Evolutionary conservation across 176 grass and related monocot genomes (phyloP).

Genomic region (Oryza meridionalis): DNA sequence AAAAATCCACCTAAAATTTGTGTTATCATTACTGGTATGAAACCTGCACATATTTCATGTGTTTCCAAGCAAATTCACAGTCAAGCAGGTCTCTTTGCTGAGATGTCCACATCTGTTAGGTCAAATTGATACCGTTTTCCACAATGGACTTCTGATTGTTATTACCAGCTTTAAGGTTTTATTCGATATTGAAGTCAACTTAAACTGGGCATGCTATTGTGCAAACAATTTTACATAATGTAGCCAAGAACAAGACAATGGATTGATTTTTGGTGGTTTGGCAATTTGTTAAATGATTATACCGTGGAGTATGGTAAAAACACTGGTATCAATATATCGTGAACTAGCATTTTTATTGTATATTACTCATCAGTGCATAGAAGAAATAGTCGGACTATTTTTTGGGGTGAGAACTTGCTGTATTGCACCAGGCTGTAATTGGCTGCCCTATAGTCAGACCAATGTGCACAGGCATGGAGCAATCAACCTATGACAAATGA

Average conservation of each 20-base stretch:
- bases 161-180: neutral
- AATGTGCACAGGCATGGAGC: neutral
- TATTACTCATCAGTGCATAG: neutral
- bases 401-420: neutral
- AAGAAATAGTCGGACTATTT: neutral
- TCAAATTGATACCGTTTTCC: constrained; percentile 27
- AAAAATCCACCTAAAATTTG: neutral
- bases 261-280: neutral
- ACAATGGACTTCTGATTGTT: neutral
- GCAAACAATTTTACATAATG: neutral
- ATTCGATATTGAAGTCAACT: neutral
- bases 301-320: neutral
- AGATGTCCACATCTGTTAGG: neutral
- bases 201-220: neutral
- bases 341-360: neutral
- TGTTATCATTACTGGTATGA: neutral
- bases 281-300: neutral
- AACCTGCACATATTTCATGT: constrained; percentile 23
- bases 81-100: neutral
- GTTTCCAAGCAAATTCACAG: neutral
- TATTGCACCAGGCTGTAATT: neutral
- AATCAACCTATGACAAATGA: neutral
- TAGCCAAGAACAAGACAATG: neutral
- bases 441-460: neutral
- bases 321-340: neutral